Conservation (phyloP, 2,329 filamentous ascomycete species). For the Exutisphaerella laricina region DNA sequence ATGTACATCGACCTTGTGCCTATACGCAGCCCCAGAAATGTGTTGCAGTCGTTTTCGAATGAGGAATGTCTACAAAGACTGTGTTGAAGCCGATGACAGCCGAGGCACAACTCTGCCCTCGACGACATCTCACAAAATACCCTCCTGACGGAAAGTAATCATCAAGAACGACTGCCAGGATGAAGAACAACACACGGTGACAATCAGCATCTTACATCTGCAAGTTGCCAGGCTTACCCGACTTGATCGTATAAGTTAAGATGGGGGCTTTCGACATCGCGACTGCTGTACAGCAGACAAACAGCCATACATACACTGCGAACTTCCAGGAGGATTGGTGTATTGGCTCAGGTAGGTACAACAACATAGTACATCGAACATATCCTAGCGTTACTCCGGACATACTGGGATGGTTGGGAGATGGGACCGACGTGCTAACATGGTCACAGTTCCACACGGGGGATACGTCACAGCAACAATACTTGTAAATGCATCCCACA, state of each 20-base stretch:
- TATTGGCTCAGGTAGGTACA: constrained; percentile 54
- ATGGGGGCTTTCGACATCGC: constrained; percentile 33
- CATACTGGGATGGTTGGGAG: constrained; percentile 1
- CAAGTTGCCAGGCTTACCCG: constrained; percentile 3
- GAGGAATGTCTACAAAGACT: too few species aligned
- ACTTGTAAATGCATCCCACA: constrained; percentile 13
- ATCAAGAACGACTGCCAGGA: not conserved
- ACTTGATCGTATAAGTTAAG: not conserved
- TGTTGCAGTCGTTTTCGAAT: too few species aligned
- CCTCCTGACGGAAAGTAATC: not conserved
- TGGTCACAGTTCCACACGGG: constrained; percentile 58
- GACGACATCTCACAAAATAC: not conserved
- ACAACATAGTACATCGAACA: not conserved
- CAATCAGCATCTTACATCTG: not conserved
- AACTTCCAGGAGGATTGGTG: constrained; percentile 56
- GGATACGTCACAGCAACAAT: constrained; percentile 63
- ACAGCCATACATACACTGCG: constrained; percentile 55
- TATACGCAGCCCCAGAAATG: too few species aligned
- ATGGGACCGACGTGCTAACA: not conserved
- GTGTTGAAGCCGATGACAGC: not conserved
- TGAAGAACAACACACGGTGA: not conserved
- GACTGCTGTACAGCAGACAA: constrained; percentile 44
- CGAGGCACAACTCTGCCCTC: not conserved
- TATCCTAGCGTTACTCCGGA: not conserved
- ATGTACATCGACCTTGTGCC: too few species aligned